Conservation (phyloP, 73 alveolate genomes). For the Tetrahymena elliotti region DNA sequence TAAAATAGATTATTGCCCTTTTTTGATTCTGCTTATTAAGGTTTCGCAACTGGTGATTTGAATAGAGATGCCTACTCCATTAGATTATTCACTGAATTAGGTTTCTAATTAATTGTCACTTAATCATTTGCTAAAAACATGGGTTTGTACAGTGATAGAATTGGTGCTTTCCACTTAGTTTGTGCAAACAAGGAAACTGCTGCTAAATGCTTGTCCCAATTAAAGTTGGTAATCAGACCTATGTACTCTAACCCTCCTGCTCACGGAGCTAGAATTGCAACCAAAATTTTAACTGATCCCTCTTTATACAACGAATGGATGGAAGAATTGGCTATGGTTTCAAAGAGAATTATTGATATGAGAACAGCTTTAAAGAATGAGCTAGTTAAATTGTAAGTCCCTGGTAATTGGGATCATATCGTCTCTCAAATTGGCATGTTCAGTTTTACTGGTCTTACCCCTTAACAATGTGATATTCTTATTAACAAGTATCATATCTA, state of each 20-base stretch:
- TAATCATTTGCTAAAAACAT: slow-evolving; percentile 93
- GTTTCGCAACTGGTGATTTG: slow-evolving; percentile 91
- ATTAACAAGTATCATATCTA: slow-evolving; percentile 80
- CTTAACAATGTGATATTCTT: slow-evolving; percentile 78
- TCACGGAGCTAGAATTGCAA: slow-evolving; percentile 90
- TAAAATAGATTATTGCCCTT: slow-evolving; percentile 82
- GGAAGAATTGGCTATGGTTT: slow-evolving; percentile 72
- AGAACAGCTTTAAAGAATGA: slow-evolving; percentile 68
- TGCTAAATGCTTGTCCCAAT: slow-evolving; percentile 61
- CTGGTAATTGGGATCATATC: slow-evolving; percentile 89
- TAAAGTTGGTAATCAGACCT: slow-evolving; percentile 73
- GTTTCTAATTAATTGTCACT: slow-evolving; percentile 81
- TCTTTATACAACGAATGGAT: slow-evolving; percentile 69
- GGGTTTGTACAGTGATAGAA: slow-evolving; percentile 94
- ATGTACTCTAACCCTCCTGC: slow-evolving; percentile 94
- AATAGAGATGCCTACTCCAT: slow-evolving; percentile 91
- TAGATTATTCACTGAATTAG: slow-evolving; percentile 74
- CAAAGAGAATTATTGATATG: slow-evolving; percentile 83
- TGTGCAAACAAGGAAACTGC: slow-evolving; percentile 77
- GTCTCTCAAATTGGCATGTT: slow-evolving; percentile 91
- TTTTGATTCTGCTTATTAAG: slow-evolving; percentile 96
- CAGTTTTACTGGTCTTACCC: slow-evolving; percentile 91
- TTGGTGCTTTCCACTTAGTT: slow-evolving; percentile 86
- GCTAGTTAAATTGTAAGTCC: slow-evolving; percentile 57
- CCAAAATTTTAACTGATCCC: slow-evolving; percentile 66